Conservation (phyloP, 2,329 filamentous ascomycete genomes). For the Gaeumannomyces tritici region DNA sequence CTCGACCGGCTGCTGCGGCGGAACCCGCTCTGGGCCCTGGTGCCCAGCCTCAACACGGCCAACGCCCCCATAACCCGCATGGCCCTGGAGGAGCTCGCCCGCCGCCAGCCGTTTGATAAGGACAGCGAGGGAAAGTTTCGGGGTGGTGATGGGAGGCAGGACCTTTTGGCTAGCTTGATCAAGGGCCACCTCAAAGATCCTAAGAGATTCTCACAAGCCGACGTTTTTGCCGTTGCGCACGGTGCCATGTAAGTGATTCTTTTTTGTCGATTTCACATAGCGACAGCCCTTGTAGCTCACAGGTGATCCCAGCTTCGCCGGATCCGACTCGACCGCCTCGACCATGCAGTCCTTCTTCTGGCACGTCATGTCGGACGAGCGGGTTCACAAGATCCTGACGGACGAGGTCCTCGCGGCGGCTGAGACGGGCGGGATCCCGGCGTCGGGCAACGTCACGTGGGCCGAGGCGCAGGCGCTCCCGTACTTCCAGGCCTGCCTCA, state of each 20-base stretch:
- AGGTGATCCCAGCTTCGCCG: constrained; percentile 40
- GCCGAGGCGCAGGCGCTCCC: constrained; percentile 35
- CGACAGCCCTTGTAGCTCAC: too few relatives aligned
- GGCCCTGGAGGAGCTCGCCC: constrained; percentile 37
- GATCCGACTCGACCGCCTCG: constrained; percentile 51
- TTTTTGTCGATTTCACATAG: neutral
- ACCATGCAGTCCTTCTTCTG: constrained; percentile 49
- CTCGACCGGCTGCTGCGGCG: constrained; percentile 35
- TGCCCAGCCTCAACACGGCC: constrained; percentile 31
- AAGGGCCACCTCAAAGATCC: constrained; percentile 41
- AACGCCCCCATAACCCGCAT: constrained; percentile 42
- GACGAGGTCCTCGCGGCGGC: constrained; percentile 35
- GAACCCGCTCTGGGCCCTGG: constrained; percentile 36
- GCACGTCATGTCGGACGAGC: constrained; percentile 33
- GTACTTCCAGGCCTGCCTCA: constrained; percentile 48
- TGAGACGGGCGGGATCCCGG: constrained; percentile 20
- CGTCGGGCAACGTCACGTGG: constrained; percentile 35
- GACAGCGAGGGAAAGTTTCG: constrained; percentile 30
- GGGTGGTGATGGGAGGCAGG: constrained; percentile 33
- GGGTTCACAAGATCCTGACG: constrained; percentile 27
- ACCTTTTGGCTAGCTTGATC: constrained; percentile 41
- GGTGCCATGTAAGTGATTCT: constrained; percentile 37
- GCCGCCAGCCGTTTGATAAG: constrained; percentile 34
- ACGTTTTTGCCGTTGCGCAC: constrained; percentile 47
- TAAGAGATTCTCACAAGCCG: constrained; percentile 35